These are phyloP conservation scores for Hemileia vastatrix DNA, from an alignment of 1,284 basidiomycete genomes.

Conservation along the genomic window DNA sequence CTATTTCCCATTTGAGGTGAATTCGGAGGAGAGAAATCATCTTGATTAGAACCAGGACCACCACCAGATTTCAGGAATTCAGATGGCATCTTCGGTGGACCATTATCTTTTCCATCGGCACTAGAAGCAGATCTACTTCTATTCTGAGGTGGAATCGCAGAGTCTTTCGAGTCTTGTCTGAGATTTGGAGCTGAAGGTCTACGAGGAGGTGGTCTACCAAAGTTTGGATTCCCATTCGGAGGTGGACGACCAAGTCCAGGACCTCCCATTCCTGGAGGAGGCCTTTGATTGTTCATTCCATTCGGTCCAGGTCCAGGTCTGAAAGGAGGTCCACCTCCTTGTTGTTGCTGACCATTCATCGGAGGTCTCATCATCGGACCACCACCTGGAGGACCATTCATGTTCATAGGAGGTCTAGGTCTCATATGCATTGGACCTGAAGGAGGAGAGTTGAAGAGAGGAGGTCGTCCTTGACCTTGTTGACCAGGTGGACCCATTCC, in stretches of 20 bases:
- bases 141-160: conserved; percentile 14
- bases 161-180: conserved; percentile 26
- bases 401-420: neutral
- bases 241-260: too few relatives aligned
- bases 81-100: neutral
- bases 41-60: neutral
- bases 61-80: neutral
- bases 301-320: neutral
- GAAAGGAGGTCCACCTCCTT: neutral
- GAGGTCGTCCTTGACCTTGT: neutral
- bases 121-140: neutral
- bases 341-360: neutral
- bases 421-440: neutral
- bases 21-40: neutral
- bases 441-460: conserved; percentile 20
- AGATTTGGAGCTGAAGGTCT: conserved; percentile 35
- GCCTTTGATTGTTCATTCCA: neutral
- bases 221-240: neutral
- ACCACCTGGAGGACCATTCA: neutral
- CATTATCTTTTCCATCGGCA: neutral
- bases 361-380: neutral
- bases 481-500: neutral
- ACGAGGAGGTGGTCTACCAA: neutral
- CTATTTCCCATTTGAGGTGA: neutral
- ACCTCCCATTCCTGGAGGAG: neutral